phyloP scores from a whole-genome alignment of 2,329 filamentous ascomycete species.

The Exophiala bonariae region DNA sequence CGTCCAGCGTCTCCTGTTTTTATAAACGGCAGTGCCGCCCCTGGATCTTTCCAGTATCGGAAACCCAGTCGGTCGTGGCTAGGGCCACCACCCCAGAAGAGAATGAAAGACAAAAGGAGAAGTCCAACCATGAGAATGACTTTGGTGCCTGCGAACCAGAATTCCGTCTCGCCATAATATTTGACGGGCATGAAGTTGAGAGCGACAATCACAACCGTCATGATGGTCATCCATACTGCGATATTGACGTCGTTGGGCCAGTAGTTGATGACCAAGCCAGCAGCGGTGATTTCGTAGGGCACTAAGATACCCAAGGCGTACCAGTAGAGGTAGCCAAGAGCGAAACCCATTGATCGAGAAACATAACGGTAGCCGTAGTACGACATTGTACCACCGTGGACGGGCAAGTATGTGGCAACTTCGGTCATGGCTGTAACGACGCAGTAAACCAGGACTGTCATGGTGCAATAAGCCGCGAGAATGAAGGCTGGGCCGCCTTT shows the following conservation, averaged over 20 bases:
- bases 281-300: constrained; percentile 64
- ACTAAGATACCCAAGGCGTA: constrained; percentile 49
- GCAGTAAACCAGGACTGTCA: constrained; percentile 48
- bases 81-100: constrained; percentile 59
- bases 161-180: constrained; percentile 56
- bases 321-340: constrained; percentile 49
- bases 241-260: constrained; percentile 52
- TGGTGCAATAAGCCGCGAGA: constrained; percentile 29
- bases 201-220: constrained; percentile 58
- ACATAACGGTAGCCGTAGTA: constrained; percentile 46
- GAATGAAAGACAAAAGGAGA: constrained; percentile 53
- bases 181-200: constrained; percentile 51
- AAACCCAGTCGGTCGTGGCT: constrained; percentile 52
- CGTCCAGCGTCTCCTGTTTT: constrained; percentile 48
- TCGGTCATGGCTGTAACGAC: constrained; percentile 49
- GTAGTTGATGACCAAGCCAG: constrained; percentile 64
- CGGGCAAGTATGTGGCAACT: constrained; percentile 43
- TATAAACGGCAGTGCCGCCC: constrained; percentile 51
- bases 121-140: constrained; percentile 54
- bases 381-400: constrained; percentile 45
- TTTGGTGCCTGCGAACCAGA: constrained; percentile 55
- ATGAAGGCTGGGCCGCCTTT: constrained; percentile 27
- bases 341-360: constrained; percentile 42
- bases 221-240: constrained; percentile 55
- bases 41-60: constrained; percentile 51